These are phyloP conservation scores for Pugionium cornutum DNA, from an alignment of 345 rosid genomes.

Conservation along the genomic window DNA sequence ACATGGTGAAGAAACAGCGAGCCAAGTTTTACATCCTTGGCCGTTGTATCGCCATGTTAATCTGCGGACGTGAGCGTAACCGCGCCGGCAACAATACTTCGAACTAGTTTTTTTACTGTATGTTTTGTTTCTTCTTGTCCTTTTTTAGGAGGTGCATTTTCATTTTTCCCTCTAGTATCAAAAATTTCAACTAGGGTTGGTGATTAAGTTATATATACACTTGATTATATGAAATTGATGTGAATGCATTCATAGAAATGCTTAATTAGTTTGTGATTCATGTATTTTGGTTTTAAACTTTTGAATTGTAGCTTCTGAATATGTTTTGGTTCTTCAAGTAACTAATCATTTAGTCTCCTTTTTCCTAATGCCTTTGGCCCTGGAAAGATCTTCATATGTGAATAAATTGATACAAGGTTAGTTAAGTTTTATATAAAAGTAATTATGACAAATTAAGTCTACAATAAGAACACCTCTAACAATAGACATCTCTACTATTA, in stretches of 20 bases:
- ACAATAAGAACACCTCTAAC: too few relatives aligned
- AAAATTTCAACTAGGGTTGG: conserved; percentile 27
- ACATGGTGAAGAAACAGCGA: conserved; percentile 73
- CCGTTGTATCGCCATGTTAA: conserved; percentile 75
- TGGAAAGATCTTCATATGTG: conserved; percentile 5
- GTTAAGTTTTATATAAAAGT: too few relatives aligned
- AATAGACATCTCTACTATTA: too few relatives aligned
- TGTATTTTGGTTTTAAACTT: neutral
- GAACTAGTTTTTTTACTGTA: conserved; percentile 18
- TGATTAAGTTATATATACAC: conserved; percentile 26
- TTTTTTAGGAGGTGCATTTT: neutral
- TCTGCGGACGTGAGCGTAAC: conserved; percentile 63
- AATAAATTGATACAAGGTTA: too few relatives aligned
- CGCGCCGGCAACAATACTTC: conserved; percentile 29
- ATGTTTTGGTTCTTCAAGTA: conserved; percentile 15
- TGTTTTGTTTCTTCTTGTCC: conserved; percentile 2
- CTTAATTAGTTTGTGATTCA: conserved; percentile 10
- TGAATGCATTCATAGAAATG: conserved; percentile 27
- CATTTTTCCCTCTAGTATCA: conserved; percentile 25
- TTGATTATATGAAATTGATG: conserved; percentile 23
- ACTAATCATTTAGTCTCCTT: conserved; percentile 5
- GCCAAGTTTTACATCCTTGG: conserved; percentile 79
- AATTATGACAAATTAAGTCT: too few relatives aligned
- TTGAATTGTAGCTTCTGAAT: conserved; percentile 10
- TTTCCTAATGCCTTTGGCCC: conserved; percentile 1